phyloP scores from a whole-genome alignment of 345 rosid species.

The Mangifera indica region DNA sequence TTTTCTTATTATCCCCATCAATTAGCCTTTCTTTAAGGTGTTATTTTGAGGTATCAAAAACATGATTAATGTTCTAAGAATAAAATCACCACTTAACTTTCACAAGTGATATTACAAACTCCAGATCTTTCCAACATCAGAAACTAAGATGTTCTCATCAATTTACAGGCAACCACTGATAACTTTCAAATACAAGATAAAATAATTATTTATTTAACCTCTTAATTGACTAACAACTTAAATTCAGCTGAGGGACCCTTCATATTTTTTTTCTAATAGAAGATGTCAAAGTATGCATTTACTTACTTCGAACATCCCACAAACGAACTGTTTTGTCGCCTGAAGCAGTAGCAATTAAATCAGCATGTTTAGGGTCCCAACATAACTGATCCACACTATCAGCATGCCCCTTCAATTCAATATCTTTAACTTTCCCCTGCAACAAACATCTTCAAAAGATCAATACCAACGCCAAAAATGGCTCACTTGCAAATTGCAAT shows the following conservation, averaged over 20 bases:
- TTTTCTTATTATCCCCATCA: background rate
- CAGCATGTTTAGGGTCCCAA: constrained; percentile 98
- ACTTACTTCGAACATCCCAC: constrained; percentile 99
- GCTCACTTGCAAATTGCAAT: background rate
- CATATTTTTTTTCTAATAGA: background rate
- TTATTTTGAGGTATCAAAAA: background rate
- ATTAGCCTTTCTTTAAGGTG: background rate
- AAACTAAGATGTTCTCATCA: background rate
- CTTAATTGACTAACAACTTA: background rate
- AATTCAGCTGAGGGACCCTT: background rate
- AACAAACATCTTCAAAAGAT: constrained; percentile 13
- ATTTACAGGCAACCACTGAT: background rate
- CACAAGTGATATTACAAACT: background rate
- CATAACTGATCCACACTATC: constrained; percentile 99
- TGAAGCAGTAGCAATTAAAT: constrained; percentile 94
- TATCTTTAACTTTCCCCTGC: constrained; percentile 85
- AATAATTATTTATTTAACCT: background rate
- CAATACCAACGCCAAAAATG: background rate
- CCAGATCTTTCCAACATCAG: background rate
- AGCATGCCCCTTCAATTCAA: constrained; percentile 91
- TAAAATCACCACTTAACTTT: constrained; percentile 2
- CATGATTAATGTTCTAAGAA: background rate
- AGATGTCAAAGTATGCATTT: constrained; percentile 14
- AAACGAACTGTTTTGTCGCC: constrained; percentile 98
- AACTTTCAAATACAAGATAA: background rate